A percentile compares a stretch with the other conserved stretches of the same genome.
These are phyloP conservation scores for Gastroboletus turbinatus DNA, from an alignment of 1,284 basidiomycete species.

Conservation along the genomic window DNA sequence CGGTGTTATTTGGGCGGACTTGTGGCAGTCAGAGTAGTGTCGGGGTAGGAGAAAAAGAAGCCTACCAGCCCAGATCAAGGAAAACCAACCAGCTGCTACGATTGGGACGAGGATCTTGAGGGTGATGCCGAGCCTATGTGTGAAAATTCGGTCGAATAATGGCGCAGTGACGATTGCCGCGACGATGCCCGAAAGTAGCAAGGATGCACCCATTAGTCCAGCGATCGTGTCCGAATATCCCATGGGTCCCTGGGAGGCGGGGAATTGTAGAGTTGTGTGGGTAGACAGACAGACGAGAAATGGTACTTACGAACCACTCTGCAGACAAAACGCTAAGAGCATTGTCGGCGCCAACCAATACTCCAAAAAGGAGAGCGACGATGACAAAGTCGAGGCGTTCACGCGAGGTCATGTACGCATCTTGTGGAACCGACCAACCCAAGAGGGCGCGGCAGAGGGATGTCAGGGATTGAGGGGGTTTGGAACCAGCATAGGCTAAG, in stretches of 20 bases:
- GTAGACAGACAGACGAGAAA: background rate
- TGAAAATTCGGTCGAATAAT: conserved; percentile 75
- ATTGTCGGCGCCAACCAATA: conserved; percentile 58
- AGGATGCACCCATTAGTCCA: conserved; percentile 67
- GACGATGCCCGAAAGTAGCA: conserved; percentile 68
- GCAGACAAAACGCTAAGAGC: conserved; percentile 63
- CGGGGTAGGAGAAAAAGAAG: background rate
- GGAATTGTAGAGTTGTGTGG: background rate
- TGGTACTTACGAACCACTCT: conserved; percentile 58
- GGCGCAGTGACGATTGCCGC: conserved; percentile 66
- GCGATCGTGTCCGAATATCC: conserved; percentile 65
- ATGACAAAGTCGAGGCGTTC: conserved; percentile 72
- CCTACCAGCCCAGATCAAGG: conserved; percentile 75
- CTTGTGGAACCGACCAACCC: conserved; percentile 42
- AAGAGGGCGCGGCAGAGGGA: conserved; percentile 58
- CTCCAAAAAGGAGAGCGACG: conserved; percentile 57
- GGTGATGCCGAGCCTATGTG: conserved; percentile 61
- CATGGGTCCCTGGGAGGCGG: conserved; percentile 53
- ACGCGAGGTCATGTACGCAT: conserved; percentile 55
- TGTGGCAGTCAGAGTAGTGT: conserved; percentile 24
- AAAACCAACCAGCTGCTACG: conserved; percentile 62
- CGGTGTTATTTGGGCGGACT: conserved; percentile 52
- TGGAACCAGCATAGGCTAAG: conserved; percentile 64
- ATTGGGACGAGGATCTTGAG: conserved; percentile 61
- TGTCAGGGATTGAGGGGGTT: conserved; percentile 49